Conservation (phyloP, 306 rosid genomes). For the Castanospermum australe region DNA sequence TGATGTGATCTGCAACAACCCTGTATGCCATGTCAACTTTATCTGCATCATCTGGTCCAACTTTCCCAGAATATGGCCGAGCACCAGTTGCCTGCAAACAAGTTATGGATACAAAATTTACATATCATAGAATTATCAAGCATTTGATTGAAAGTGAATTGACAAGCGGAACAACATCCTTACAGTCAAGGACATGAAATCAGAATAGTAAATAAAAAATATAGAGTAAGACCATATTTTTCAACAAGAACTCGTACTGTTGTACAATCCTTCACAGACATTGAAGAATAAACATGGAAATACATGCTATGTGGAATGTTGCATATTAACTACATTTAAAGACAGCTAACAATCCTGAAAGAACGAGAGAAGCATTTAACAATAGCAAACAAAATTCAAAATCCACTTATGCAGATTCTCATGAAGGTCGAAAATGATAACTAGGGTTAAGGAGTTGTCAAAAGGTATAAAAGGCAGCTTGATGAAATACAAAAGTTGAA, state of each 20-base stretch:
- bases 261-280: background rate
- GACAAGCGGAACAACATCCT: background rate
- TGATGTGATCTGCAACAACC: conserved; percentile 67
- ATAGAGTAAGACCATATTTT: background rate
- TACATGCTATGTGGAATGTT: background rate
- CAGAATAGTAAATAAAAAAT: background rate
- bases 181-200: background rate
- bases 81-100: conserved; percentile 85
- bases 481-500: background rate
- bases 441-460: background rate
- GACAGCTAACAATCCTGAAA: background rate
- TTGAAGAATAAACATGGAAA: background rate
- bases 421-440: background rate
- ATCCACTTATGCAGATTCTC: background rate
- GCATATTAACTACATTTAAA: background rate
- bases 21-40: conserved; percentile 95
- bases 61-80: conserved; percentile 80
- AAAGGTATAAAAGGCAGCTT: background rate
- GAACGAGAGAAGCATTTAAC: background rate
- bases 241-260: background rate
- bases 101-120: conserved; percentile 3
- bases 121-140: background rate
- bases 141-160: background rate
- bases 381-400: background rate
- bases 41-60: conserved; percentile 81